Conservation (phyloP, 768 basidiomycete species). For the Leccinum broughii region DNA sequence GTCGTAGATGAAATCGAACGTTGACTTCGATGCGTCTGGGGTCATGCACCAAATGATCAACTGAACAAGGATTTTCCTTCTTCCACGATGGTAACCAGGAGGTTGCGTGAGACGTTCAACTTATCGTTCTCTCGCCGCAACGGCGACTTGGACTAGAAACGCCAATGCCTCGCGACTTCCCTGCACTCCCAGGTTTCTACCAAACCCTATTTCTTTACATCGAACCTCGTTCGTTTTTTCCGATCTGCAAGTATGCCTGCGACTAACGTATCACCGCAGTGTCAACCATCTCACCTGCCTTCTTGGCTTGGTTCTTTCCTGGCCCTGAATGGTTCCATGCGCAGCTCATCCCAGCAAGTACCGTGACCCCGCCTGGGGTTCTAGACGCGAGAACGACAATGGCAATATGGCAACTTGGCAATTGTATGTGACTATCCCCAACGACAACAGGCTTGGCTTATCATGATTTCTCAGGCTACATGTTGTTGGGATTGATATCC, state of each 20-base stretch:
- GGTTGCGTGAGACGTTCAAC: not conserved
- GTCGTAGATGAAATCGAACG: not conserved
- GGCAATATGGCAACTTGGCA: conserved; percentile 68
- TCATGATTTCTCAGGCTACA: conserved; percentile 47
- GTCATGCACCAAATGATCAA: not conserved
- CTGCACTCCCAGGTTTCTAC: conserved; percentile 64
- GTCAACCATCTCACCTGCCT: conserved; percentile 50
- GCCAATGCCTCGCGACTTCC: conserved; percentile 38
- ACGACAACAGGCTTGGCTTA: not conserved
- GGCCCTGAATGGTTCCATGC: conserved; percentile 69
- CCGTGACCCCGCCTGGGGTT: conserved; percentile 14
- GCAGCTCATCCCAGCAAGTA: conserved; percentile 54
- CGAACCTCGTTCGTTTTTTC: conserved; percentile 52
- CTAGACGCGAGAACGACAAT: conserved; percentile 56
- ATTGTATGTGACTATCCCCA: conserved; percentile 44
- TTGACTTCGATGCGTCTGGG: not conserved
- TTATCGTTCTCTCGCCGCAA: not conserved
- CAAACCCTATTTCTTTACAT: conserved; percentile 61
- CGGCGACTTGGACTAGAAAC: not conserved
- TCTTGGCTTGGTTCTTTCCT: conserved; percentile 56
- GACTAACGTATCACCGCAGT: conserved; percentile 34
- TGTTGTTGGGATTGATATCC: conserved; percentile 63
- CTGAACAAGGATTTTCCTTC: not conserved
- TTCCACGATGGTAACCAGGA: not conserved
- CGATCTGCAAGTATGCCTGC: conserved; percentile 8